Conservation (phyloP, 2,329 filamentous ascomycete genomes). For the Colletotrichum sp. region DNA sequence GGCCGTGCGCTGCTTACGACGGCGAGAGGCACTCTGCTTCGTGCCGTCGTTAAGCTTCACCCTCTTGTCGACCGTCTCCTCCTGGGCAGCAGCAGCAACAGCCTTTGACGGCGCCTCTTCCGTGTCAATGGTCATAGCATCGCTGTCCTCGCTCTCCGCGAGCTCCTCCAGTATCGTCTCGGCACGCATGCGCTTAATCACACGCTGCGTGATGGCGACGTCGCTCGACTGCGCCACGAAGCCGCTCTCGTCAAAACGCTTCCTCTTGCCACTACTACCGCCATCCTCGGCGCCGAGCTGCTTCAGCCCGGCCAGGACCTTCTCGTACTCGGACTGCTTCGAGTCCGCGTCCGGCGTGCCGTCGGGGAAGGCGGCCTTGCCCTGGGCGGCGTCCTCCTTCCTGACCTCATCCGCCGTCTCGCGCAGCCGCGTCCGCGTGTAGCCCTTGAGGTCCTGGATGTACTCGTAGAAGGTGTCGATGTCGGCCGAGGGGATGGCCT, state of each 20-base stretch:
- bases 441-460: conserved; percentile 79
- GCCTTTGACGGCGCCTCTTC: conserved; percentile 3
- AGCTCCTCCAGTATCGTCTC: conserved; percentile 63
- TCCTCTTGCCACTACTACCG: conserved; percentile 46
- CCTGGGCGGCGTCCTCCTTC: conserved; percentile 58
- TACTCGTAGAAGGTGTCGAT: conserved; percentile 77
- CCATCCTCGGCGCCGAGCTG: conserved; percentile 37
- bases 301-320: conserved; percentile 56
- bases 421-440: conserved; percentile 71
- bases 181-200: conserved; percentile 68
- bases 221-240: conserved; percentile 56
- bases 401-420: conserved; percentile 68
- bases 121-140: conserved; percentile 29
- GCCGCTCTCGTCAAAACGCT: conserved; percentile 58
- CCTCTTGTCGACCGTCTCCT: conserved; percentile 39
- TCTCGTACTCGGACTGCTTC: conserved; percentile 61
- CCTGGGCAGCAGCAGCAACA: conserved; percentile 19
- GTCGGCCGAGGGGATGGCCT: conserved; percentile 73
- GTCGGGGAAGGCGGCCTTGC: conserved; percentile 52
- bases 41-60: conserved; percentile 51
- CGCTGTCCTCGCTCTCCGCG: conserved; percentile 51
- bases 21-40: conserved; percentile 49
- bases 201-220: conserved; percentile 56
- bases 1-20: conserved; percentile 56
- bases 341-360: conserved; percentile 53